Base-by-base conservation (phyloP, 208 protist genomes). In the Leishmania gerbilli region DNA sequence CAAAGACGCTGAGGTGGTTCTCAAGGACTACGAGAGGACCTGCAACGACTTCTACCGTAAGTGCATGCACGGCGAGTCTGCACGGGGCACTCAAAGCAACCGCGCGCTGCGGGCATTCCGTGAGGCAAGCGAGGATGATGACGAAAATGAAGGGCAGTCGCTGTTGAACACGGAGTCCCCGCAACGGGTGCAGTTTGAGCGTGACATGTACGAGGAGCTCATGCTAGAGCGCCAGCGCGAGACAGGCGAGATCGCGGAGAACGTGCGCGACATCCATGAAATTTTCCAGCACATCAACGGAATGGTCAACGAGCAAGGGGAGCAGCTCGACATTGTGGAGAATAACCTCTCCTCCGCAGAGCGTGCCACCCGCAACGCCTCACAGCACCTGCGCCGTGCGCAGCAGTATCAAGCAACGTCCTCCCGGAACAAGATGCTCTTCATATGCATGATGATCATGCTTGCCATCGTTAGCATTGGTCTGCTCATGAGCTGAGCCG, bases 281-380 rank as follows among this genome's bases (percentile, higher is more conserved):
- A 97, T 97, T 77, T 96, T 97, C 49, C 81, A 90, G 42, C 93
- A 98, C 79, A 96, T 98, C 80, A 92, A 95, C 74, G 87, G 86
- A 72, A 90, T 98, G 88, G 88, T 96, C 37, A 86, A 89, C 34
- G 92, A 97, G 74, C 95, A 98, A 76, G 95, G 95, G 0, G 90
- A 89, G 27, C 85, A 93, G 58, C 84, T 98, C 31, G 90, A 97
- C 9, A 53, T 88, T 2, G 89, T 98, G 9, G 92, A 97, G 56
- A 76, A 53, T 64, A 96, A 98, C 65, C 62, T 97, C 47, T 84
- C 81, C 17, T 53, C 79, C 0, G 87, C 93, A 13, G 86, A 93
- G 60, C 83, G 83, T 17, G 87, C 93, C 8, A 97, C 92, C 37
- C 80, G 86, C 69, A 97, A 93, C 80, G 95, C 91, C 3, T 83